phyloP scores from a whole-genome alignment of 1,284 basidiomycete species.

The Ganoderma meredithae region DNA sequence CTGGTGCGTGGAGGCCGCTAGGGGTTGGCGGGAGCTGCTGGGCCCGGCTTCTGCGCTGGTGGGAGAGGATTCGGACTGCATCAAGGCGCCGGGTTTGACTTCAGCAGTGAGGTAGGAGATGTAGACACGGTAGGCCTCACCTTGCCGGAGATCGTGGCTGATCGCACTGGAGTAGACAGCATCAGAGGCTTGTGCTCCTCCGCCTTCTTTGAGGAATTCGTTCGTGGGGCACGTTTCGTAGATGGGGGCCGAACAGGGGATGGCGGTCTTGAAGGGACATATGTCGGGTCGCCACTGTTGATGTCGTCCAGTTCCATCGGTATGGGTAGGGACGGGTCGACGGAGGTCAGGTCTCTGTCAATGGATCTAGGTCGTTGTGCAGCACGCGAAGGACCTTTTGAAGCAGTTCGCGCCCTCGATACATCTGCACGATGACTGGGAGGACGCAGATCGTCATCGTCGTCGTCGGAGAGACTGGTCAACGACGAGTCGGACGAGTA shows the following conservation, averaged over 20 bases:
- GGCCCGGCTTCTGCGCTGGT: neutral
- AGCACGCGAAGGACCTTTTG: neutral
- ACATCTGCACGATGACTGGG: neutral
- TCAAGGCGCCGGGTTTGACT: neutral
- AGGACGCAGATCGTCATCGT: neutral
- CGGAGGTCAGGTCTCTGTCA: neutral
- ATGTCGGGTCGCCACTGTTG: neutral
- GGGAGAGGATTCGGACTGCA: neutral
- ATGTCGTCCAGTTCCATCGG: neutral
- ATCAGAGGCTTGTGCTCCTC: neutral
- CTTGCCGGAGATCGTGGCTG: neutral
- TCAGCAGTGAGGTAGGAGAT: neutral
- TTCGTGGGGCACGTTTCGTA: neutral
- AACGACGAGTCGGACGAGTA: neutral
- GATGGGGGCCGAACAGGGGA: neutral
- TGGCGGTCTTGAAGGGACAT: neutral
- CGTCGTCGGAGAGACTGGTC: neutral
- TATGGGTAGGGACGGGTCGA: neutral
- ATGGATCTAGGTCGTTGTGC: neutral
- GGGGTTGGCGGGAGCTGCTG: neutral
- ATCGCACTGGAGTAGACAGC: neutral
- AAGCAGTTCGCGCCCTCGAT: no score
- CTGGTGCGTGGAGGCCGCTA: neutral
- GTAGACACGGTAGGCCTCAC: neutral
- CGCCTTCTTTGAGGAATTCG: neutral